Evolutionary conservation across 129 eudicot species (phyloP).

Genomic region (Centella asiatica): DNA sequence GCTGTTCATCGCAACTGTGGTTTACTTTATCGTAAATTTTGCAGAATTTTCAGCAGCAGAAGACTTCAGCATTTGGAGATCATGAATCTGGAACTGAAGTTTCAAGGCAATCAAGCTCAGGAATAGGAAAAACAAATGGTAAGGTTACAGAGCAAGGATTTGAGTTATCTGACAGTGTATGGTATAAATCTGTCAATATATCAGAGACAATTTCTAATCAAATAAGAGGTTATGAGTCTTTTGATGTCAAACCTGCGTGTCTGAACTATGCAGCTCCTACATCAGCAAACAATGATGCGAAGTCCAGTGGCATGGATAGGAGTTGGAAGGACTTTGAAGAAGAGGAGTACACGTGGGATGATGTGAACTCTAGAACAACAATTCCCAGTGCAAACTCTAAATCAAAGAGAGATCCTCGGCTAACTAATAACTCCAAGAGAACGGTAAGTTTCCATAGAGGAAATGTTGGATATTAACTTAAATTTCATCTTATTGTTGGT

Average conservation of each 20-base stretch:
- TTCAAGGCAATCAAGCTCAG: slow-evolving; percentile 28
- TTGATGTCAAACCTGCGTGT: slow-evolving; percentile 33
- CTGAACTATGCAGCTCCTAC: slow-evolving; percentile 23
- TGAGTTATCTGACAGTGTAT: slow-evolving; percentile 37
- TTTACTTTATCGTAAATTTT: slow-evolving; percentile 7
- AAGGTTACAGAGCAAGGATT: slow-evolving; percentile 35
- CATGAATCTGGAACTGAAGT: slow-evolving; percentile 40
- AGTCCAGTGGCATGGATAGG: slow-evolving; percentile 26
- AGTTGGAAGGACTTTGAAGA: slow-evolving; percentile 91
- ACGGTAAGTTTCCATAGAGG: slow-evolving; percentile 39
- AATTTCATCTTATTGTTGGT: too few species aligned
- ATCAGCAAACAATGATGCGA: slow-evolving; percentile 26
- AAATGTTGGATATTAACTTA: too few species aligned
- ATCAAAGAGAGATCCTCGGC: slow-evolving; percentile 46
- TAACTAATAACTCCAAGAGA: slow-evolving; percentile 36
- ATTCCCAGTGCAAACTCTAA: slow-evolving; percentile 23
- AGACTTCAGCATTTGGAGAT: slow-evolving; percentile 37
- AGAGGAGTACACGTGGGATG: slow-evolving; percentile 85
- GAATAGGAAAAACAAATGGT: slow-evolving; percentile 26
- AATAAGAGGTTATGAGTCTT: slow-evolving; percentile 53
- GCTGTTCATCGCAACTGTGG: neutral
- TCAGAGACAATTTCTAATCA: slow-evolving; percentile 35
- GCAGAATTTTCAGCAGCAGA: slow-evolving; percentile 51
- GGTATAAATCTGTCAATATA: slow-evolving; percentile 40
- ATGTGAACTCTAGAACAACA: slow-evolving; percentile 31